Evolutionary conservation across 2,329 filamentous ascomycete genomes (phyloP), one percentile per base, ranked within the genome.

Genomic region (Fusarium aywerte): DNA sequence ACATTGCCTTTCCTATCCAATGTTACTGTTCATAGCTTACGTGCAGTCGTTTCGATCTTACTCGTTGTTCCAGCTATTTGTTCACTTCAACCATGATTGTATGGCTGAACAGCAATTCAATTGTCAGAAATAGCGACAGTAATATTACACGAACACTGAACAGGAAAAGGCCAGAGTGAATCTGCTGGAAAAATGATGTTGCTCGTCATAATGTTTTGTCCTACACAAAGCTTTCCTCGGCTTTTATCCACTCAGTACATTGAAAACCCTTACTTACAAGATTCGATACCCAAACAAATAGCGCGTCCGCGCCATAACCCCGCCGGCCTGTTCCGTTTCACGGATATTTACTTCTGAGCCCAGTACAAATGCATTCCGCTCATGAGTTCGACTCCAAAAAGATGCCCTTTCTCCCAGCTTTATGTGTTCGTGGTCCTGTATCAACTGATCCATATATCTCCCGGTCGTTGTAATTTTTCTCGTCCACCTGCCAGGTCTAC

Each of bases 291-390:
- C 58, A 62, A 47, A 51, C 57, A 48, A 43, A 50, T 42, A 53
- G 51, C 58, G 60, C 42, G 50, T 58, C 32, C 39, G 53, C 61
- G 50, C 65, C 50, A 35, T 42, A 52, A 40, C 11, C 52, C 55
- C 53, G n/a, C 52, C 38, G 18, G 18, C 40, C 49, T 39, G 47
- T 51, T 35, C 62, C 25, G 38, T 44, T 62, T 55, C 38, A 43
- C 58, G 40, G 23, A 53, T 60, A 40, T 63, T 59, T 42, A 69
- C 52, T 59, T 60, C 39, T 27, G 31, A 31, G 52, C 38, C 44
- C 49, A 55, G 45, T 59, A 55, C 61, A 63, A 69, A 69, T 63
- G 65, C 57, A 67, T 60, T 47, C 66, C 50, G 40, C 58, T 54
- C 58, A 33, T 47, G 39, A 67, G 58, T 50, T 67, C 40, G 62